These are phyloP conservation scores for Microbotryomycetes sp. DNA, from an alignment of 1,284 basidiomycete genomes.

Conservation along the genomic window DNA sequence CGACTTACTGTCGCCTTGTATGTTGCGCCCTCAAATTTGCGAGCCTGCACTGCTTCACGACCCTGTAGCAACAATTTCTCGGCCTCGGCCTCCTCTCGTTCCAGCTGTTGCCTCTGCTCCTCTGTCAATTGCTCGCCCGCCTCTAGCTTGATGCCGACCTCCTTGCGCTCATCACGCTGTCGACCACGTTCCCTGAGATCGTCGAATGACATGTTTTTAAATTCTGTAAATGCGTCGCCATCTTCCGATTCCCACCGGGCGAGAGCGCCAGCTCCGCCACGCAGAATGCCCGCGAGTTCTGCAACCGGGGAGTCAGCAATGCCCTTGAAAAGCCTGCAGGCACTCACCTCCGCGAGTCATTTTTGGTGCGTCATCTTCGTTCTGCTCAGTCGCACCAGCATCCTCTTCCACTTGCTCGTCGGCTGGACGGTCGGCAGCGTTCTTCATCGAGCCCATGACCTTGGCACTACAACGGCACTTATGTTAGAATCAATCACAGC, in stretches of 20 bases:
- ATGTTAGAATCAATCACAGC: constrained; percentile 32
- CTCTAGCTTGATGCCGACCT: constrained; percentile 20
- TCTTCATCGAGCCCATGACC: constrained; percentile 52
- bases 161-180: constrained; percentile 20
- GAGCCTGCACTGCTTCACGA: constrained; percentile 52
- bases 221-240: constrained; percentile 20
- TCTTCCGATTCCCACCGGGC: constrained; percentile 2
- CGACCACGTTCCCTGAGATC: constrained; percentile 22
- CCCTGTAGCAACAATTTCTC: constrained; percentile 51
- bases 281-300: constrained; percentile 19
- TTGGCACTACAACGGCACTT: constrained; percentile 45
- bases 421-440: constrained; percentile 50
- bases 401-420: constrained; percentile 43
- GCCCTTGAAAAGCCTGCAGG: not conserved
- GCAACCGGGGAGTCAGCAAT: not conserved
- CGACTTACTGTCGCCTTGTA: constrained; percentile 37
- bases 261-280: constrained; percentile 16
- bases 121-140: constrained; percentile 12
- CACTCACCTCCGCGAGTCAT: constrained; percentile 45
- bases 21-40: constrained; percentile 54
- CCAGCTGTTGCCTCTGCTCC: constrained; percentile 35
- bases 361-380: constrained; percentile 46
- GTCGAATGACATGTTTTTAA: constrained; percentile 23
- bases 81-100: constrained; percentile 48
- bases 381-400: constrained; percentile 45